Base-by-base conservation (phyloP, 441 rosid species). In the Pelargonium cotyledonis region DNA sequence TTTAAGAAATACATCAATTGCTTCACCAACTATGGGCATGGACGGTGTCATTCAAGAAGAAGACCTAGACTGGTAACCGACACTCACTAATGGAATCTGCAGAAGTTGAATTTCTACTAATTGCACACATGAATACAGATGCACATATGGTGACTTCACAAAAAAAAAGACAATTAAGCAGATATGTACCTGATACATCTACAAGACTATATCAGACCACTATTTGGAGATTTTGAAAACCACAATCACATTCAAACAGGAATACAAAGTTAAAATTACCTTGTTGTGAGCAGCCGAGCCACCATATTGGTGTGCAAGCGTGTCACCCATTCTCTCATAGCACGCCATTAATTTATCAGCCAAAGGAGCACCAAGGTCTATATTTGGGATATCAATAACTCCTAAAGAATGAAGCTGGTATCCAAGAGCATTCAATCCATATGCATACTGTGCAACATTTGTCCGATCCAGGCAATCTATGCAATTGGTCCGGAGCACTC, bases 271-370 rank as follows among this genome's bases (percentile, higher is more conserved):
- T 31, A 68, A 40, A 73, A 72, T 70, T 75, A 91, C 99, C 97
- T 95, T 95, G 77, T 96, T 93, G 80, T 96, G 99, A 69, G 99
- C 99, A 60, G 98, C 98, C 40, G 99, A 96, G 69, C 99, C 99
- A 67, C 98, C 98, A 82, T 96, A 96, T 74, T 96, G 99, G 69
- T 89, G 89, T 9, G 99, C 98, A 66, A 96, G 90, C 41, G 97
- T 96, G 85, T 96, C 99, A 14, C 99, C 99, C 99, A 92, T 96
- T 74, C 85, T 87, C 80, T 96, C 99, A 72, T 93, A 96, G 67
- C 85, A 81, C n/a, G 85, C 81, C 99, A 93, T 96, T 76, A 96
- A 82, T 43, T 83, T 84, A 68, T 85, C 89, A 47, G 98, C 98
- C 86, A 93, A 79, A 75, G 93, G 92, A 73, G 82, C 84, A 80